phyloP scores from a whole-genome alignment of 768 basidiomycete species.

The Agaricus sinodeliciosus region DNA sequence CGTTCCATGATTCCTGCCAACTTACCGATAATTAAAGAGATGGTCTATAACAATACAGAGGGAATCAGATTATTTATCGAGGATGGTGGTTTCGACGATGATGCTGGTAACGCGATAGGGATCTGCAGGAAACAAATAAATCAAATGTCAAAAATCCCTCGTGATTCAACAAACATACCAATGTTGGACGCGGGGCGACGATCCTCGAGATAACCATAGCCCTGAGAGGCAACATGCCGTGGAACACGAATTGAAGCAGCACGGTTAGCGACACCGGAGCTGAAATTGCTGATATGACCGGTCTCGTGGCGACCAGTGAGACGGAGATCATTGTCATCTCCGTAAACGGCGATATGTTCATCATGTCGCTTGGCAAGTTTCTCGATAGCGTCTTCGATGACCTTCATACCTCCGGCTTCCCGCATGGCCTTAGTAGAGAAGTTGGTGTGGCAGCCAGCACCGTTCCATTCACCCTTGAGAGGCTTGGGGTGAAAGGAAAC shows the following conservation, averaged over 20 bases:
- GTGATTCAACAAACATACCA: slow-evolving; percentile 44
- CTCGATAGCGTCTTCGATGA: slow-evolving; percentile 89
- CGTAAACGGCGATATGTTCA: slow-evolving; percentile 96
- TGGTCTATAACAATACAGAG: slow-evolving; percentile 10
- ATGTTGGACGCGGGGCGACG: slow-evolving; percentile 98
- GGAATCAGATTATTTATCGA: slow-evolving; percentile 42
- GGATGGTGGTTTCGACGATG: slow-evolving; percentile 81
- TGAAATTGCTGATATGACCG: slow-evolving; percentile 86
- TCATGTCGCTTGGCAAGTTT: slow-evolving; percentile 87
- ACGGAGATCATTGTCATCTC: slow-evolving; percentile 95
- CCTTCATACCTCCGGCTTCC: slow-evolving; percentile 87
- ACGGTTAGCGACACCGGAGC: slow-evolving; percentile 94
- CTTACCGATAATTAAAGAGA: slow-evolving; percentile 9
- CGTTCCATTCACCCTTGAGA: slow-evolving; percentile 97
- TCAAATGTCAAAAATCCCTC: no score
- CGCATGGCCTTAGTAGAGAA: slow-evolving; percentile 94
- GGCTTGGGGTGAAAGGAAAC: slow-evolving; percentile 99
- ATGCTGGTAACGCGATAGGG: slow-evolving; percentile 92
- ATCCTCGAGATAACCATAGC: slow-evolving; percentile 95
- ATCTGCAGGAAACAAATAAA: slow-evolving; percentile 36
- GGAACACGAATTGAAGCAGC: slow-evolving; percentile 97
- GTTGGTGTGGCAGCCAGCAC: slow-evolving; percentile 98
- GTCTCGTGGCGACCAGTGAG: slow-evolving; percentile 98
- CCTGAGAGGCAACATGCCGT: slow-evolving; percentile 85
- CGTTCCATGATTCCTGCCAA: slow-evolving; percentile 7